Percentiles rank a stretch among this genome's conserved stretches.
These are phyloP conservation scores for Colletotrichum cuscutae DNA, from an alignment of 2,329 filamentous ascomycete species.

Conservation along the genomic window DNA sequence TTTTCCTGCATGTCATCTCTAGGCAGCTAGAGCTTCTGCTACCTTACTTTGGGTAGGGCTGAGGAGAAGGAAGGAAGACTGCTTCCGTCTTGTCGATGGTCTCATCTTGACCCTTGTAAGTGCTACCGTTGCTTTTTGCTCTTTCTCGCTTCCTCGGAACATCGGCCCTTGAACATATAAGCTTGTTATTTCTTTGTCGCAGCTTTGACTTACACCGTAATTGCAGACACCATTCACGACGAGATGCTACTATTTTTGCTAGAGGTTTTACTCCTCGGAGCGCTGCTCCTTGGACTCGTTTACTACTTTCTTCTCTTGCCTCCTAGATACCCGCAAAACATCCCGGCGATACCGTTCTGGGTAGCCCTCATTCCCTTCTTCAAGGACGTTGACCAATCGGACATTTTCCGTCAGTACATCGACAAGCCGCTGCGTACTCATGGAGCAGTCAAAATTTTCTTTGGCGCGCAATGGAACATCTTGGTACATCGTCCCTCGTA, in stretches of 20 bases:
- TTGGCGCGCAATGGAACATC: constrained; percentile 59
- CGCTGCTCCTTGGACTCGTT: background rate
- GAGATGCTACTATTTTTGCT: constrained; percentile 21
- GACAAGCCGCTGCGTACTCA: constrained; percentile 48
- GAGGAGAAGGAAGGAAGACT: constrained; percentile 22
- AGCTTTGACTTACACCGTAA: background rate
- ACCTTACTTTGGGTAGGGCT: constrained; percentile 14
- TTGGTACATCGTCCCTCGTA: constrained; percentile 55
- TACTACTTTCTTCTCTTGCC: constrained; percentile 38
- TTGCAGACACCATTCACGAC: background rate
- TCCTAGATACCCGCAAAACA: constrained; percentile 45
- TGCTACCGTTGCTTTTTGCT: background rate
- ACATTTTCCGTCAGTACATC: constrained; percentile 51
- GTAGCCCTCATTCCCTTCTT: constrained; percentile 54
- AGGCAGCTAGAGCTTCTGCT: background rate
- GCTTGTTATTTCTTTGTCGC: background rate
- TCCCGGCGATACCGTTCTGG: constrained; percentile 56
- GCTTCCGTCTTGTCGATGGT: background rate
- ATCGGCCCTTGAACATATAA: constrained; percentile 6
- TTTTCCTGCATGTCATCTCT: background rate
- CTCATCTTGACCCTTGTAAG: constrained; percentile 5
- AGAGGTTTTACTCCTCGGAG: constrained; percentile 19
- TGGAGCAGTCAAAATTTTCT: constrained; percentile 60
- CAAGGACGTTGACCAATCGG: constrained; percentile 53
- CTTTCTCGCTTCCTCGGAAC: background rate